A percentile compares a stretch with the other conserved stretches of the same genome.
Evolutionary conservation across 1,139 yeast species (phyloP).

Genomic region (Candida sanyaensis): DNA sequence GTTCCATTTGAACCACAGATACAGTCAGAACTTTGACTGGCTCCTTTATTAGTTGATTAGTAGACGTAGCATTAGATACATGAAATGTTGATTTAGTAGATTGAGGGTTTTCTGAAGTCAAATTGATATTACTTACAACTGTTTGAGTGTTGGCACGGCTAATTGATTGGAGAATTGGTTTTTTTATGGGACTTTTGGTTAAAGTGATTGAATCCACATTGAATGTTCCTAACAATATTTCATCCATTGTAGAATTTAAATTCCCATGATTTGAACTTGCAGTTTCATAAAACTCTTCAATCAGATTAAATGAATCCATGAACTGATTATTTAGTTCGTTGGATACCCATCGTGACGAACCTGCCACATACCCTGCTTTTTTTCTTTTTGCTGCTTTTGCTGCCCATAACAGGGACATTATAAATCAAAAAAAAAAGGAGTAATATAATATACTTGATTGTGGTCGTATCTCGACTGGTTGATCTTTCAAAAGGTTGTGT

Average conservation of each 20-base stretch:
- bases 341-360: conserved; percentile 42
- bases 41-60: too few species aligned
- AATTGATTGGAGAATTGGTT: background rate
- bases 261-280: conserved; percentile 17
- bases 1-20: too few species aligned
- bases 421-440: background rate
- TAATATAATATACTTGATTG: too few species aligned
- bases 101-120: background rate
- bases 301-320: conserved; percentile 26
- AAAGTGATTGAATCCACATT: background rate
- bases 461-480: background rate
- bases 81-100: background rate
- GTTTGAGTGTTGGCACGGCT: background rate
- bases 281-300: conserved; percentile 21
- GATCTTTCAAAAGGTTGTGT: background rate
- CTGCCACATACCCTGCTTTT: conserved; percentile 33
- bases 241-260: conserved; percentile 24
- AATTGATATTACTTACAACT: too few species aligned
- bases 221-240: conserved; percentile 13
- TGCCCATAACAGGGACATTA: conserved; percentile 34
- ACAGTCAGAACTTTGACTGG: too few species aligned
- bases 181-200: background rate
- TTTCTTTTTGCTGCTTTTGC: conserved; percentile 31
- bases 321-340: conserved; percentile 32
- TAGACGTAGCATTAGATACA: background rate